These are phyloP conservation scores for Tylopilus intermedius DNA, from an alignment of 768 basidiomycete species.

Conservation along the genomic window DNA sequence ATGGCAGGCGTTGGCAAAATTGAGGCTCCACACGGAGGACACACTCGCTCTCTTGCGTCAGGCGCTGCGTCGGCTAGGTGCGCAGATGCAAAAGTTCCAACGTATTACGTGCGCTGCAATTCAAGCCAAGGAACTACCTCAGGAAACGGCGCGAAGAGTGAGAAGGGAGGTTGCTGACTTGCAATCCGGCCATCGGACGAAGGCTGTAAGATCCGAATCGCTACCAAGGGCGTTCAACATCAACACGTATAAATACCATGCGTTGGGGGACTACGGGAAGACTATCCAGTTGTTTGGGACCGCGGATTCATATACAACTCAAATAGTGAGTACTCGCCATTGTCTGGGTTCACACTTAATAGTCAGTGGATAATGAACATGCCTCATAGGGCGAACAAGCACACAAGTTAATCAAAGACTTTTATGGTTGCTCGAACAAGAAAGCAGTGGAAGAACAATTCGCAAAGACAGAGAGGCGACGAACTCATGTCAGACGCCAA, in stretches of 20 bases:
- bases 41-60: neutral
- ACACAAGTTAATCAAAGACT: slow-evolving; percentile 20
- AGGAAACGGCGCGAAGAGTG: neutral
- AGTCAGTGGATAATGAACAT: too few species aligned
- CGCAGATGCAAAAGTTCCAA: neutral
- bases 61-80: neutral
- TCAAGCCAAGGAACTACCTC: neutral
- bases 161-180: neutral
- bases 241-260: slow-evolving; percentile 28
- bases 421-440: slow-evolving; percentile 25
- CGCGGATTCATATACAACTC: neutral
- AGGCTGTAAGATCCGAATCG: too few species aligned
- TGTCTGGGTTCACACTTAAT: too few species aligned
- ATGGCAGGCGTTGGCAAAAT: slow-evolving; percentile 13
- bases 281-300: slow-evolving; percentile 1
- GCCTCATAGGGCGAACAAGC: neutral
- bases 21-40: neutral
- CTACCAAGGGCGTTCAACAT: slow-evolving; percentile 19
- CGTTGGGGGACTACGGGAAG: slow-evolving; percentile 21
- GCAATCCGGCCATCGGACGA: neutral
- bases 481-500: slow-evolving; percentile 2
- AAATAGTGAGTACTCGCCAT: neutral
- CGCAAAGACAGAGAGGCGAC: slow-evolving; percentile 9
- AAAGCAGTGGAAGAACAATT: neutral
- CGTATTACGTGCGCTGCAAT: neutral